Base-by-base conservation (phyloP, 768 basidiomycete species). In the Hemileccinum impolitum region DNA sequence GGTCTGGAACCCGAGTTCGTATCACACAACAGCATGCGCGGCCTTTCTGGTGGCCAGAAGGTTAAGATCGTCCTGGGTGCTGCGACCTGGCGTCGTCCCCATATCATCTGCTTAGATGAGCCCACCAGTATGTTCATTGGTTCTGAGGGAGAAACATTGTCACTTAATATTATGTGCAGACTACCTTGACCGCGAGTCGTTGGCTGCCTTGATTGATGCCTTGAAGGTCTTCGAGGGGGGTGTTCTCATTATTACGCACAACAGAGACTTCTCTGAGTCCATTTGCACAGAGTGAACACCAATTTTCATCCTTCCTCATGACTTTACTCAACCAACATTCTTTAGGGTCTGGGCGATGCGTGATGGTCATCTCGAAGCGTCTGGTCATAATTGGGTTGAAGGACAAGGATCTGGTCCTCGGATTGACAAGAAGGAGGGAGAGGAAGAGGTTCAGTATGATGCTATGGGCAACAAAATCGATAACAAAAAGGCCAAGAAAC, bases 301-400 rank as follows among this genome's bases (percentile, higher is more conserved):
- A 26, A n/a, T 39, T 28, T 17, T 14, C 13, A 10, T 28, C 34
- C 5, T 7, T 31, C 15, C n/a, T 18, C 3, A 14, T 30, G 35
- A 18, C 26, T 4, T 31, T 42, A 0, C 25, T 44, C 48, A 41
- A 54, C 39, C 17, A 4, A 48, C 17, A 6, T 38, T 48, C 19
- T 25, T 12, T 48, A 76, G 75, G 76, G 94, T 98, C 36, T 98
- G 96, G 96, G 95, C 96, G 35, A 99, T 98, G 96, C 85, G 89
- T 43, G 92, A 98, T 68, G 96, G 96, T 63, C 85, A 77, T 60
- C 84, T 98, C 56, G 92, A 94, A 76, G 93, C 95, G 6, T 97
- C 94, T 38, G 94, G 94, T 54, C 93, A 95, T 80, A 95, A 96
- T 82, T 96, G 94, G 95, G 93, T 96, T 64, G 96, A 98, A 73